A percentile compares a stretch with the other conserved stretches of the same genome.
Evolutionary conservation across 306 rosid genomes (phyloP).

Genomic region (Fragaria iinumae): DNA sequence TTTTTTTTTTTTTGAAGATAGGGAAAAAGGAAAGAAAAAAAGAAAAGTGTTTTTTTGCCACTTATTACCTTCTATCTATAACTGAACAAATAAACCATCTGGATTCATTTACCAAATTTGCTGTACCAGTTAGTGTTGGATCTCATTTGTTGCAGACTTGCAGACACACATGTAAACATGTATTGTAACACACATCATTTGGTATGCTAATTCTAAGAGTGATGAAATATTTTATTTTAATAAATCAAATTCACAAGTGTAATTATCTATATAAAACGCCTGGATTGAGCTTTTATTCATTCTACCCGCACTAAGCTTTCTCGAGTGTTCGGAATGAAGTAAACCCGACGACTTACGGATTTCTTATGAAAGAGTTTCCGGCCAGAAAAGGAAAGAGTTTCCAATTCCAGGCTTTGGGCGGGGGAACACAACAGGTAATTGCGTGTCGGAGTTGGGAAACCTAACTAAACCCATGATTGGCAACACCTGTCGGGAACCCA

Average conservation of each 20-base stretch:
- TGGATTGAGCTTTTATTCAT: too few relatives aligned
- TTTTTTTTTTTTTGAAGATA: too few relatives aligned
- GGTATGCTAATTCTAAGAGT: neutral
- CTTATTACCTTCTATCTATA: neutral
- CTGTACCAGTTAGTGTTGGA: neutral
- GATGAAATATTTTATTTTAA: neutral
- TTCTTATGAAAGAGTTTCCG: neutral
- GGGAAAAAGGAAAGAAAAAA: too few relatives aligned
- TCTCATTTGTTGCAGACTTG: neutral
- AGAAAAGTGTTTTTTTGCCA: too few relatives aligned
- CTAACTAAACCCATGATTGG: neutral
- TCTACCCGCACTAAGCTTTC: too few relatives aligned
- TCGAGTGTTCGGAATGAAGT: too few relatives aligned
- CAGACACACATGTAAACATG: neutral
- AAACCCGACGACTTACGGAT: too few relatives aligned
- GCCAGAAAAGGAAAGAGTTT: neutral
- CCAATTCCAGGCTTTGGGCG: neutral
- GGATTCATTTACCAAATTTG: neutral
- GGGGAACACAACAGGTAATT: neutral
- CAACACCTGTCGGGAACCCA: constrained; percentile 40
- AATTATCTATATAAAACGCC: too few relatives aligned
- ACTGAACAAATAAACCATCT: neutral
- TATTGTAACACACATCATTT: neutral
- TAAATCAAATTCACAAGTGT: neutral
- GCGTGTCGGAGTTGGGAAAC: constrained; percentile 8